Evolutionary conservation across 768 basidiomycete species (phyloP), one percentile per base, ranked within the genome.

Genomic region (Rhizopogon vulgaris): DNA sequence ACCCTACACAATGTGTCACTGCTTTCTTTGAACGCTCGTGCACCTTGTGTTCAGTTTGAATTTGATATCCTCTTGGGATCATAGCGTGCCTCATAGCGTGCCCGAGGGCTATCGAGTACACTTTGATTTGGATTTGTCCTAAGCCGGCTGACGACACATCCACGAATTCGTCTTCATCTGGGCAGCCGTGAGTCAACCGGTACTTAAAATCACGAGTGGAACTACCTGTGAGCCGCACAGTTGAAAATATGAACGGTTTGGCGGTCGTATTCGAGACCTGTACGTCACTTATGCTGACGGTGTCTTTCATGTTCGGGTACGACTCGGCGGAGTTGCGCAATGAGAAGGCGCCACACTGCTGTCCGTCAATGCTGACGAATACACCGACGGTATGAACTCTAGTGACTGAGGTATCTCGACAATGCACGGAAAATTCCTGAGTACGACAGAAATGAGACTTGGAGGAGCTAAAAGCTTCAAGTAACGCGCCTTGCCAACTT

Each of bases 1-100:
- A 67, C 62, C 58, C 56, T 34, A 67, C 56, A 49, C 63, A 60
- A 8, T 67, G 63, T 1, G 63, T 57, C 9, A 69, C 52, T 14
- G 62, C 66, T 52, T 67, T 67, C 55, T 67, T 67, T 25, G 62
- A 56, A 25, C 63, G 63, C 22, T 67, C 68, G 36, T 67, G 66
- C 8, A 68, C 42, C 37, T 63, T 69, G 45, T 46, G 41, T 42
- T 60, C 45, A 10, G 45, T 46, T 34, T 46, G 32, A 34, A 46
- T 7, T 4, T 32, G 18, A 5, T 22, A 12, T 4, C 4, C 32
- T 15, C 18, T 46, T 18, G 4, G 45, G 14, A 14, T 18, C 18
- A 24, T 36, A 15, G 22, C 5, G 3, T 36, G 22, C n/a, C n/a
- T n/a, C n/a, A n/a, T n/a, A n/a, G n/a, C n/a, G n/a, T n/a, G n/a